These are phyloP conservation scores for Neopestalotiopsis clavispora DNA, from an alignment of 2,329 filamentous ascomycete species.

Conservation along the genomic window DNA sequence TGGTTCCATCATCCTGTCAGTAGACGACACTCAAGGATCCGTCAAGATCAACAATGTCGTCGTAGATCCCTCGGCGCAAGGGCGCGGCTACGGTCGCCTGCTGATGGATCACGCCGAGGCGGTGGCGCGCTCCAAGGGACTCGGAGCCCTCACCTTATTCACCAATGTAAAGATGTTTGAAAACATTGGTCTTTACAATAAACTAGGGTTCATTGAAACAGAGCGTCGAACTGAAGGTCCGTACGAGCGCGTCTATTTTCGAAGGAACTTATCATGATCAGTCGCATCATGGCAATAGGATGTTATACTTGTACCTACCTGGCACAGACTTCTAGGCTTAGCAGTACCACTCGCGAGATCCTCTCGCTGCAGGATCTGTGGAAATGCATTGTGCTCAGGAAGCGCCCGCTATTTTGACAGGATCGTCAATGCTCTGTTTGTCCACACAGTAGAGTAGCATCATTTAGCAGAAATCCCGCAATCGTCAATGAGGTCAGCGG, in stretches of 20 bases:
- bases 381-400: not conserved
- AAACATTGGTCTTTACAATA: constrained; percentile 26
- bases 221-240: constrained; percentile 36
- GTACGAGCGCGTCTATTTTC: constrained; percentile 41
- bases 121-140: constrained; percentile 19
- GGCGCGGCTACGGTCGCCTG: constrained; percentile 26
- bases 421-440: not conserved
- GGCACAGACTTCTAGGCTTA: not conserved
- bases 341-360: not conserved
- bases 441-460: not conserved
- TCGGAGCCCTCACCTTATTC: constrained; percentile 22
- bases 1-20: constrained; percentile 35
- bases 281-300: not conserved
- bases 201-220: constrained; percentile 36
- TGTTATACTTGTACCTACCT: not conserved
- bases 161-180: constrained; percentile 30
- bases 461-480: not conserved
- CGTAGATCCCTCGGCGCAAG: constrained; percentile 24
- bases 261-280: constrained; percentile 27
- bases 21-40: constrained; percentile 11
- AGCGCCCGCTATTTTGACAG: not conserved
- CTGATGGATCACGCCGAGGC: constrained; percentile 27
- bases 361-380: not conserved
- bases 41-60: constrained; percentile 29
- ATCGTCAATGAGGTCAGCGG: not conserved